Conservation (phyloP, 371 early-diverging fungal species). For the Batkoa obscura region DNA sequence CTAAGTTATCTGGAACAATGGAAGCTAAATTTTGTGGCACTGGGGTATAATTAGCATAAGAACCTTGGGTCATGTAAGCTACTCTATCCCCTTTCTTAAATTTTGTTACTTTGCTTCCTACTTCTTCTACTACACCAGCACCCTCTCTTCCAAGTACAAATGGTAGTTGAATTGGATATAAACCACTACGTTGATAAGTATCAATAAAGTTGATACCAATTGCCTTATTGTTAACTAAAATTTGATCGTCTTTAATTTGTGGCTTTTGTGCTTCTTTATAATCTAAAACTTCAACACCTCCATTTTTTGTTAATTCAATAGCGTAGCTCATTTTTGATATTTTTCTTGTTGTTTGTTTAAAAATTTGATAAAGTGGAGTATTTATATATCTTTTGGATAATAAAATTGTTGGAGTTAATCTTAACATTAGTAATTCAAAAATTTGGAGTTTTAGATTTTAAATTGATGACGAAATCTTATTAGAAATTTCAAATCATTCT, state of each 20-base stretch:
- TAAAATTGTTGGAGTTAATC: no score
- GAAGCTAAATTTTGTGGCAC: constrained; percentile 20
- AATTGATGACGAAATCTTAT: no score
- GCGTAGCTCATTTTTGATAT: constrained; percentile 33
- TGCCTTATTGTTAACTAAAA: constrained; percentile 60
- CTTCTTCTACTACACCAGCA: constrained; percentile 59
- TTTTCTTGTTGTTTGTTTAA: not conserved
- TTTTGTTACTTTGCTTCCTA: constrained; percentile 40
- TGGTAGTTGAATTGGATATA: constrained; percentile 52
- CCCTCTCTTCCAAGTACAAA: constrained; percentile 65
- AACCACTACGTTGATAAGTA: constrained; percentile 76
- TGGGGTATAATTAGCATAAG: constrained; percentile 65
- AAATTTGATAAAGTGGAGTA: not conserved
- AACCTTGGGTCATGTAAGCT: constrained; percentile 36
- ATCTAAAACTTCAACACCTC: constrained; percentile 51
- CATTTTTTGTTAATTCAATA: constrained; percentile 39
- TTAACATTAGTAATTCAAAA: no score
- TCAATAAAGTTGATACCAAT: constrained; percentile 87
- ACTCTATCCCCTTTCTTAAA: constrained; percentile 70
- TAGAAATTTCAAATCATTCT: no score
- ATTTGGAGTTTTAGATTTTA: no score
- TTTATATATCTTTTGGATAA: no score
- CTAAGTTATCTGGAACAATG: constrained; percentile 31
- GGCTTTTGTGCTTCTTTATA: constrained; percentile 26
- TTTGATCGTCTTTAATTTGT: constrained; percentile 25